A percentile compares a stretch with the other conserved stretches of the same genome.
Evolutionary conservation across 176 grass and related monocot genomes (phyloP).

Genomic region (Chrysopogon serrulatus): DNA sequence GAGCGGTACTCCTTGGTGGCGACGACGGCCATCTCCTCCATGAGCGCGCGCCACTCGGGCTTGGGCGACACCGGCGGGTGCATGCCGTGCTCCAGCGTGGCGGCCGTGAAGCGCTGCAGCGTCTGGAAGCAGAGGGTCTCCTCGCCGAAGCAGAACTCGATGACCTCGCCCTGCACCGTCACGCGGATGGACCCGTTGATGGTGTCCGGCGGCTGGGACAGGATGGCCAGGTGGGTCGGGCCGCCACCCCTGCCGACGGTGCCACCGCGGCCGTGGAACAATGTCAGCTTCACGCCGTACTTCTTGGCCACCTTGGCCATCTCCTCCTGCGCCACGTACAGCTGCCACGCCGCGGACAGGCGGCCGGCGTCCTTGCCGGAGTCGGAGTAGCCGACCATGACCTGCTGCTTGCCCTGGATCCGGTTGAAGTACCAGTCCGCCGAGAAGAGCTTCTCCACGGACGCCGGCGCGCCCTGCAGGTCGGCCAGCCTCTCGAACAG

Average conservation of each 20-base stretch:
- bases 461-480: constrained; percentile 47
- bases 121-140: constrained; percentile 78
- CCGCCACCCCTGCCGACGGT: constrained; percentile 84
- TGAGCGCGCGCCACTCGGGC: constrained; percentile 69
- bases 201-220: constrained; percentile 87
- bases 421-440: constrained; percentile 68
- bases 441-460: constrained; percentile 57
- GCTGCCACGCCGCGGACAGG: constrained; percentile 74
- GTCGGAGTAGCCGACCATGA: constrained; percentile 95
- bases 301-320: constrained; percentile 58
- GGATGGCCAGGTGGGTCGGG: constrained; percentile 78
- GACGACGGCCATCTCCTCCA: constrained; percentile 80
- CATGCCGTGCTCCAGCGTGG: constrained; percentile 92
- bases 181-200: constrained; percentile 80
- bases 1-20: constrained; percentile 72
- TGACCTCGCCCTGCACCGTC: constrained; percentile 89
- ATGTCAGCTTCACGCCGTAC: constrained; percentile 66
- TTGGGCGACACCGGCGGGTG: constrained; percentile 67
- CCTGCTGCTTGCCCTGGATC: constrained; percentile 73
- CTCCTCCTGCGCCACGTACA: constrained; percentile 82
- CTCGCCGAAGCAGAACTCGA: constrained; percentile 81
- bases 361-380: constrained; percentile 93
- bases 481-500: constrained; percentile 84
- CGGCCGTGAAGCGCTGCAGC: constrained; percentile 76
- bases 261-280: constrained; percentile 82